Conservation (phyloP, 495 filamentous ascomycete genomes). For the Hyphodiscus hymeniophilus region DNA sequence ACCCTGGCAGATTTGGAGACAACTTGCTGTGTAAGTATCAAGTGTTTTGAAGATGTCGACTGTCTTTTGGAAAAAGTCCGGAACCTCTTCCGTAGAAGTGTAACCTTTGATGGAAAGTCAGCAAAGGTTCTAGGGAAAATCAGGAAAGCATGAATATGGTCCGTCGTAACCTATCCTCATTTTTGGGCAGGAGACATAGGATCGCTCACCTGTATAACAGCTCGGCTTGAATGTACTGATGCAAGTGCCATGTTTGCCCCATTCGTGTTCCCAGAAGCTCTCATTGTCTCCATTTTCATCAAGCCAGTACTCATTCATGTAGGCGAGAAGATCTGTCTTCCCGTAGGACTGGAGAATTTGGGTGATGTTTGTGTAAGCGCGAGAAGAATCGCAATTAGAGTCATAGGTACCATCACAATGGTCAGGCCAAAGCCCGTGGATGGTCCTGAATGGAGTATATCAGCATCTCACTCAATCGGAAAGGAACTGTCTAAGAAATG, state of each 20-base stretch:
- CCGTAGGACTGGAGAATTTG: constrained; percentile 50
- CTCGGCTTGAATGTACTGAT: constrained; percentile 48
- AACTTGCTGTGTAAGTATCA: constrained; percentile 48
- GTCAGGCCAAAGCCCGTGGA: constrained; percentile 51
- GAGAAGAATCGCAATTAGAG: constrained; percentile 50
- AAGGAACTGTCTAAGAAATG: too few relatives aligned
- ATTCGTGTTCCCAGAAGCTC: constrained; percentile 66
- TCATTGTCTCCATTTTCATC: constrained; percentile 31
- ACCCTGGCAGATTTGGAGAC: too few relatives aligned
- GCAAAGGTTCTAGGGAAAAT: too few relatives aligned
- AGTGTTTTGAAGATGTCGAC: constrained; percentile 50
- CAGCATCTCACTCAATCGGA: too few relatives aligned
- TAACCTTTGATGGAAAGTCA: constrained; percentile 30
- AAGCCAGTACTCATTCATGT: constrained; percentile 52
- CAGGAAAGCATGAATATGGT: too few relatives aligned
- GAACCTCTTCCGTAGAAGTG: constrained; percentile 36
- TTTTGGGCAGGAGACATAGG: too few relatives aligned
- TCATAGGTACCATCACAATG: constrained; percentile 66
- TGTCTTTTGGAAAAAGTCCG: constrained; percentile 41
- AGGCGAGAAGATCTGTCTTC: constrained; percentile 48
- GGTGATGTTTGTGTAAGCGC: constrained; percentile 57
- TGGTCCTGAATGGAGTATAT: too few relatives aligned
- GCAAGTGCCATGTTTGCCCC: constrained; percentile 64
- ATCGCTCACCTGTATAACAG: constrained; percentile 53
- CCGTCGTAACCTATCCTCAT: too few relatives aligned